Evolutionary conservation across 768 basidiomycete species (phyloP), one percentile per base, ranked within the genome.

Genomic region (Kondoa subrosea): DNA sequence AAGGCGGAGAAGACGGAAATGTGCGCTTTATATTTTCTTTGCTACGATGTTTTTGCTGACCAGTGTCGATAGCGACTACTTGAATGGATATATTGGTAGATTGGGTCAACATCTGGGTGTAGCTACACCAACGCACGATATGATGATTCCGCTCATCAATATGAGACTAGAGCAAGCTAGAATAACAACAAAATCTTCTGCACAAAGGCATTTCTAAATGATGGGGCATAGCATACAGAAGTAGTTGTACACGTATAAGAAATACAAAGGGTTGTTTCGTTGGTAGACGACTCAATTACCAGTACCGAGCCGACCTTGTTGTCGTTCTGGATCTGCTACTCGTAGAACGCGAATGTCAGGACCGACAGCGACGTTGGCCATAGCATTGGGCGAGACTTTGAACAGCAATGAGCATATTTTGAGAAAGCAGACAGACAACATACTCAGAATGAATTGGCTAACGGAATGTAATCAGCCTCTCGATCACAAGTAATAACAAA

Each of bases 401-500:
- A 15, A 34, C 29, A 25, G 16, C 33, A 4, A 27, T 56, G 40
- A 57, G 50, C 16, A 29, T 40, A 30, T 29, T 8, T 33, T 40
- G 27, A 4, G 34, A 2, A 27, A 56, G 17, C 1, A 1, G 17
- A 17, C 33, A 32, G 4, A 17, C 32, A 32, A n/a, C 61, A 27
- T 33, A 63, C 61, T 63, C n/a, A 63, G 30, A 32, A 63, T 63
- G 30, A 31, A 33, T 32, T 63, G 61, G n/a, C n/a, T 4, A 26
- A 17, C 2, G 29, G 17, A 1, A 17, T 1, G 25, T 2, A 34
- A 66, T 66, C 27, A n/a, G 86, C 76, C 63, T 83, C 83, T 87
- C 91, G 89, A 72, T 89, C 88, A 72, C 73, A 70, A 57, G 92
- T 91, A 0, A 91, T 93, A 75, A 97, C 95, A 58, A 97, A 81